These are phyloP conservation scores for Plasmopara halstedii DNA, from an alignment of 352 stramenopile genomes.

Conservation along the genomic window DNA sequence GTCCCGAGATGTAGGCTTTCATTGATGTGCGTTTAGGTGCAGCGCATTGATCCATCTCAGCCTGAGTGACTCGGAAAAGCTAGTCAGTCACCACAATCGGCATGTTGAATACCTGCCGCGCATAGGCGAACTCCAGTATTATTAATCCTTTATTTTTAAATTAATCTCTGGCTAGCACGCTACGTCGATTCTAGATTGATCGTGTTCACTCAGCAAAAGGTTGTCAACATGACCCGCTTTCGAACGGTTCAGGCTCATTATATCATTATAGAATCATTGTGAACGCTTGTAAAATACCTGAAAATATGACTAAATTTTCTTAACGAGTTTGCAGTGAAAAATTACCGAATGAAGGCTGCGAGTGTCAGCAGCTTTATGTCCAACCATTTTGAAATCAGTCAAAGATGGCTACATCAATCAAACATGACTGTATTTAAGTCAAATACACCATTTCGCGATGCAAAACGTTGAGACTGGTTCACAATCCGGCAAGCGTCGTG, in stretches of 20 bases:
- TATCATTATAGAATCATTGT: conserved; percentile 72
- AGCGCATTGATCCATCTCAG: too few relatives aligned
- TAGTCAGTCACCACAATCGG: too few relatives aligned
- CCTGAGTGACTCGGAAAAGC: too few relatives aligned
- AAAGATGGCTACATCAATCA: conserved; percentile 27
- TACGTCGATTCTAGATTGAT: not conserved
- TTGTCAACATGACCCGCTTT: conserved; percentile 45
- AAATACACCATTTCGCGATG: conserved; percentile 19
- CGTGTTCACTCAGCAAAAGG: conserved; percentile 53
- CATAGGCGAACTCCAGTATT: too few relatives aligned
- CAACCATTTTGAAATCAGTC: conserved; percentile 17
- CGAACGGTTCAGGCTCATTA: conserved; percentile 69
- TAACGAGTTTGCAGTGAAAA: conserved; percentile 1
- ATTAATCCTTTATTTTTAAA: too few relatives aligned
- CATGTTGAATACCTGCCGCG: too few relatives aligned
- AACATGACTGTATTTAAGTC: conserved; percentile 29
- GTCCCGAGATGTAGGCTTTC: conserved; percentile 3
- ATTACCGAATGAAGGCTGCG: conserved; percentile 15
- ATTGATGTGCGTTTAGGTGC: not conserved
- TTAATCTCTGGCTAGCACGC: not conserved
- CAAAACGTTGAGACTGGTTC: too few relatives aligned
- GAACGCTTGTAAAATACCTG: conserved; percentile 16
- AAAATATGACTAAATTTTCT: not conserved
- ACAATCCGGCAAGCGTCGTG: conserved; percentile 31
- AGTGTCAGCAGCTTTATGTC: conserved; percentile 9